These are phyloP conservation scores for Hypoxylon perforatum DNA, from an alignment of 495 filamentous ascomycete species.

Conservation along the genomic window DNA sequence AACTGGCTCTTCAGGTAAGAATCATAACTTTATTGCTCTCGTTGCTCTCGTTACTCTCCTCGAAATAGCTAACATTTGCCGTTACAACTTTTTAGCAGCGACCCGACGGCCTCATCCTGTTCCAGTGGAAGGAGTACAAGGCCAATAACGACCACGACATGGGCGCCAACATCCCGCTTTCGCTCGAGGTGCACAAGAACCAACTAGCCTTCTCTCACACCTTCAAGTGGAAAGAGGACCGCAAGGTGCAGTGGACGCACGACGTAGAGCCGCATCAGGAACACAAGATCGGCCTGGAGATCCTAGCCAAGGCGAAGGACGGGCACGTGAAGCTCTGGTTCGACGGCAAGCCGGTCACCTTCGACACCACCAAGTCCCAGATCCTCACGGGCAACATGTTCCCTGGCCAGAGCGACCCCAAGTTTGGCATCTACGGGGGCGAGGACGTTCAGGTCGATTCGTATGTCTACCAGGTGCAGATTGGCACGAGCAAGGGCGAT, in stretches of 20 bases:
- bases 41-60: not conserved
- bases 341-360: constrained; percentile 32
- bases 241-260: constrained; percentile 30
- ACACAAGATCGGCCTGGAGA: constrained; percentile 35
- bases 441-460: constrained; percentile 24
- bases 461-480: constrained; percentile 34
- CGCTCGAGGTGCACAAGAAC: constrained; percentile 17
- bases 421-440: constrained; percentile 37
- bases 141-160: constrained; percentile 28
- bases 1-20: constrained; percentile 26
- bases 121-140: constrained; percentile 38
- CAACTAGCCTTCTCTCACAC: constrained; percentile 24
- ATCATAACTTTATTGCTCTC: not conserved
- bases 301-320: constrained; percentile 21
- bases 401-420: constrained; percentile 28
- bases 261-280: constrained; percentile 15
- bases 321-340: constrained; percentile 36
- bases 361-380: constrained; percentile 29
- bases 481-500: constrained; percentile 29
- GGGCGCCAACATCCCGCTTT: constrained; percentile 31
- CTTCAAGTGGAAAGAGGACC: constrained; percentile 22
- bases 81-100: constrained; percentile 12
- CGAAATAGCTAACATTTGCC: not conserved
- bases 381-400: constrained; percentile 30
- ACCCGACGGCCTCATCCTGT: constrained; percentile 24